A percentile compares a stretch with the other conserved stretches of the same genome.
Conservation (phyloP, 176 grass and related monocot species). For the Oryza glumipatula region DNA sequence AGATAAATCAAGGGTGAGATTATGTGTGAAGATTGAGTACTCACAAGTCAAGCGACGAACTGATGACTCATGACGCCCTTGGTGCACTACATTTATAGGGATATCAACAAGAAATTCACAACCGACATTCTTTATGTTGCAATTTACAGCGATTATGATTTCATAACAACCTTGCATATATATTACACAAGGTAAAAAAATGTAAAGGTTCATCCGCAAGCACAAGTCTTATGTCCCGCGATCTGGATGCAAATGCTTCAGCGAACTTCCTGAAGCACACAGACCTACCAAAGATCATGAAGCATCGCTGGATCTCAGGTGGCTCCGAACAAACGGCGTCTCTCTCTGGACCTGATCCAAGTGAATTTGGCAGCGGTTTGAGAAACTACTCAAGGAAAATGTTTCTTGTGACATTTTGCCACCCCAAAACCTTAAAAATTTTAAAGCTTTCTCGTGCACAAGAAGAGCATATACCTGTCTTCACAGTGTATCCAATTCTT, state of each 20-base stretch:
- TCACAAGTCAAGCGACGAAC: no score
- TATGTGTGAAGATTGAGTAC: no score
- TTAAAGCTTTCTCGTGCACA: neutral
- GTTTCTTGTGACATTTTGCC: neutral
- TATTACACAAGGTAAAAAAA: constrained; percentile 1
- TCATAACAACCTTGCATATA: neutral
- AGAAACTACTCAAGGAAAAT: neutral
- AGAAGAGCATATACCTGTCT: constrained; percentile 26
- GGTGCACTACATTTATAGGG: no score
- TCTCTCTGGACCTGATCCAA: constrained; percentile 34
- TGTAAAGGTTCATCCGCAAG: neutral
- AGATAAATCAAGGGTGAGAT: no score
- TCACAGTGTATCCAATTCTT: neutral
- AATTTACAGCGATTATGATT: constrained; percentile 1
- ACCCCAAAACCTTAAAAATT: neutral
- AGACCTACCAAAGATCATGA: constrained; percentile 22
- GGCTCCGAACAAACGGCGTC: neutral
- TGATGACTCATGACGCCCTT: neutral
- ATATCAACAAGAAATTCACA: neutral
- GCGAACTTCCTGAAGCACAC: constrained; percentile 34
- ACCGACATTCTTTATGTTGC: neutral
- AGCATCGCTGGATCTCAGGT: constrained; percentile 43
- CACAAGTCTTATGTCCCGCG: constrained; percentile 22
- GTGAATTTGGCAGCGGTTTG: neutral
- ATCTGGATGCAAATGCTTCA: constrained; percentile 31